phyloP scores from a whole-genome alignment of 768 basidiomycete species.

The Cystobasidium onofrii region DNA sequence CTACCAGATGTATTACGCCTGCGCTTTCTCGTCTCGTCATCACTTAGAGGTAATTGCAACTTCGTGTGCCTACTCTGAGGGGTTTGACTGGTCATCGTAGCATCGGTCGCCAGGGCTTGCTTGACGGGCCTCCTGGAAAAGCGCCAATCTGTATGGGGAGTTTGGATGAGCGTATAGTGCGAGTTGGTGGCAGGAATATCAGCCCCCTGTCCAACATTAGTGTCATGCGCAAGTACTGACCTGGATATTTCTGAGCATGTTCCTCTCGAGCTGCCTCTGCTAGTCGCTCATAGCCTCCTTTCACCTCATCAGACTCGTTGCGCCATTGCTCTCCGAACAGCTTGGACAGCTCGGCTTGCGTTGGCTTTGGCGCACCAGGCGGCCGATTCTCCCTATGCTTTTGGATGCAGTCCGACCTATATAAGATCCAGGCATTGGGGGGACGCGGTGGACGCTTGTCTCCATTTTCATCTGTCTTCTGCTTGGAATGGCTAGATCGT shows the following conservation, averaged over 20 bases:
- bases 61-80: not conserved
- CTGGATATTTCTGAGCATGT: slow-evolving; percentile 27
- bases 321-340: slow-evolving; percentile 61
- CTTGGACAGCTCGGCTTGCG: slow-evolving; percentile 62
- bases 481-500: not conserved
- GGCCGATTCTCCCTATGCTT: slow-evolving; percentile 31
- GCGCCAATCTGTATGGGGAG: slow-evolving; percentile 4
- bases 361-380: slow-evolving; percentile 43
- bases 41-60: not conserved
- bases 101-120: not conserved
- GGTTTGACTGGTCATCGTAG: not conserved
- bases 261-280: slow-evolving; percentile 27
- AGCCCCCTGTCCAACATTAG: too few relatives aligned
- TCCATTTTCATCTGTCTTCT: not conserved
- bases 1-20: not conserved
- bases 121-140: slow-evolving; percentile 12
- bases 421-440: slow-evolving; percentile 78
- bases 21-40: not conserved
- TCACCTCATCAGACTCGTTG: slow-evolving; percentile 50
- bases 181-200: not conserved
- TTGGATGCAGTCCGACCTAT: slow-evolving; percentile 55
- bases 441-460: slow-evolving; percentile 50
- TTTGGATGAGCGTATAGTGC: too few relatives aligned
- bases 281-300: slow-evolving; percentile 18
- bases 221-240: too few relatives aligned